A percentile compares a stretch with the other conserved stretches of the same genome.
Conservation (phyloP, 2,329 filamentous ascomycete genomes). For the Ophiostoma australiae region DNA sequence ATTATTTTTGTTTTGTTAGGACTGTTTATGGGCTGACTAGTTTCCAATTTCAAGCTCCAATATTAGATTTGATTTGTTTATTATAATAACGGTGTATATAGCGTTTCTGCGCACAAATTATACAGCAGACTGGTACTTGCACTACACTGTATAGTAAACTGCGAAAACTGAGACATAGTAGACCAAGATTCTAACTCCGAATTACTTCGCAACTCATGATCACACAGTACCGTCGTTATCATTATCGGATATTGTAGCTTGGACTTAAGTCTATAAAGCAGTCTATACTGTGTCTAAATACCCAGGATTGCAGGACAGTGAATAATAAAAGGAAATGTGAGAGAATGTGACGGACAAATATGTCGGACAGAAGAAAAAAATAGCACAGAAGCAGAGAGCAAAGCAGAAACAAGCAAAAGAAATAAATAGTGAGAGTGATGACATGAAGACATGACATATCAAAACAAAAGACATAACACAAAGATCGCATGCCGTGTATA, state of each 20-base stretch:
- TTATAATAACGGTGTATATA: too few relatives aligned
- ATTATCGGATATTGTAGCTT: not conserved
- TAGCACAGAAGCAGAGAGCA: not conserved
- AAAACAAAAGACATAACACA: conserved; percentile 4
- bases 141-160: too few relatives aligned
- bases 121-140: too few relatives aligned
- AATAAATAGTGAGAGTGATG: not conserved
- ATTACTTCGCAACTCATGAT: not conserved
- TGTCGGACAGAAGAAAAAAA: not conserved
- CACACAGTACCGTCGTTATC: not conserved
- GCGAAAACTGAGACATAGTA: too few relatives aligned
- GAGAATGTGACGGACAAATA: not conserved
- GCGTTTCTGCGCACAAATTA: too few relatives aligned
- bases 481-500: not conserved
- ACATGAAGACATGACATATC: not conserved
- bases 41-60: too few relatives aligned
- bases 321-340: not conserved
- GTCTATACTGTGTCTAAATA: conserved; percentile 10
- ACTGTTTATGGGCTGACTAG: not conserved
- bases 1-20: not conserved
- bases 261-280: conserved; percentile 9
- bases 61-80: too few relatives aligned
- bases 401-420: not conserved
- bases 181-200: too few relatives aligned
- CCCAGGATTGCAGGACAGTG: conserved; percentile 1